Evolutionary conservation across 1,284 basidiomycete genomes (phyloP).

Genomic region (Mycena sp.): DNA sequence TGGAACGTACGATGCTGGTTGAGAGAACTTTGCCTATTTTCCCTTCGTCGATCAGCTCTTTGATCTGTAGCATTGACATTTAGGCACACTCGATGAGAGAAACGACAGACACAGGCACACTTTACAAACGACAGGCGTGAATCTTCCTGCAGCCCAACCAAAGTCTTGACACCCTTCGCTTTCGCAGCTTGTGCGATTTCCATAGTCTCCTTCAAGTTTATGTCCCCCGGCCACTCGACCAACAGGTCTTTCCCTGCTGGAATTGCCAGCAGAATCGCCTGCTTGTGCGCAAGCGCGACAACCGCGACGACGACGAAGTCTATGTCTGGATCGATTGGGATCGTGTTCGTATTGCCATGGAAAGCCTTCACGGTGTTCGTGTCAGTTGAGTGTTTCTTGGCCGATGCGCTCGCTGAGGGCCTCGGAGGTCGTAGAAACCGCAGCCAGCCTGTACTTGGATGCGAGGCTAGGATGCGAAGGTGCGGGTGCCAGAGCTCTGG

Average conservation of each 20-base stretch:
- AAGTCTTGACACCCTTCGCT: constrained; percentile 41
- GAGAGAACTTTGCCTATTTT: background rate
- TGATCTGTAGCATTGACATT: too few relatives aligned
- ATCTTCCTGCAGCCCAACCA: constrained; percentile 47
- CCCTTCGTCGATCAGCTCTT: background rate
- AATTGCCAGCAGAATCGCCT: constrained; percentile 41
- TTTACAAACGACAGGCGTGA: constrained; percentile 39
- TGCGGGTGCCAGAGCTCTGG: constrained; percentile 35
- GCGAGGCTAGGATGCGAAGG: constrained; percentile 32
- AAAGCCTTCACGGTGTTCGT: constrained; percentile 39
- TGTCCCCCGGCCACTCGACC: constrained; percentile 52
- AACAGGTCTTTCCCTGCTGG: constrained; percentile 49
- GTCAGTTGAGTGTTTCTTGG: constrained; percentile 37
- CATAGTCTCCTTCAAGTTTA: constrained; percentile 38
- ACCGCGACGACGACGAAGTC: constrained; percentile 49
- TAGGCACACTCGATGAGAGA: background rate
- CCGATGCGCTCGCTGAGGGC: constrained; percentile 39
- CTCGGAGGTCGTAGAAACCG: constrained; percentile 40
- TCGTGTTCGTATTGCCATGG: constrained; percentile 37
- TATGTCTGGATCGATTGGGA: constrained; percentile 45
- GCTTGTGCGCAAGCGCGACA: constrained; percentile 40
- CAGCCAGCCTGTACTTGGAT: constrained; percentile 36
- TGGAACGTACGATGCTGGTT: background rate
- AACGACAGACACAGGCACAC: constrained; percentile 22
- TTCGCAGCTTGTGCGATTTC: constrained; percentile 45